phyloP scores from a whole-genome alignment of 495 filamentous ascomycete species.

The Rhypophila decipiens region DNA sequence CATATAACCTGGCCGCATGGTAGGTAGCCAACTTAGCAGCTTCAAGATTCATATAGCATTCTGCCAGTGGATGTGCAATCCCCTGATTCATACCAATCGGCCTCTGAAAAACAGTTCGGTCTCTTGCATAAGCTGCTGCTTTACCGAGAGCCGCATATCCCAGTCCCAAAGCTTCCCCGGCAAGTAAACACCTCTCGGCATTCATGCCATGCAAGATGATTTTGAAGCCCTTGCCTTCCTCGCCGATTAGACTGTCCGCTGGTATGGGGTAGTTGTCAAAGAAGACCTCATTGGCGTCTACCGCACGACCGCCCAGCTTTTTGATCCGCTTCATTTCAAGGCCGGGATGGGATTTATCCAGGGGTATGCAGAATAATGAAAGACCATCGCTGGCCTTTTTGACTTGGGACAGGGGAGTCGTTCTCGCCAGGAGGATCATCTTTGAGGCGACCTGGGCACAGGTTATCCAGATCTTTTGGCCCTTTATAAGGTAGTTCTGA shows the following conservation, averaged over 20 bases:
- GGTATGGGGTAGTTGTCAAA: conserved; percentile 67
- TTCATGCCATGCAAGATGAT: conserved; percentile 81
- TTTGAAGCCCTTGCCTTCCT: conserved; percentile 67
- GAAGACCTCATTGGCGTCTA: conserved; percentile 82
- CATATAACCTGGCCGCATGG: conserved; percentile 69
- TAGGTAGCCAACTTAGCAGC: conserved; percentile 74
- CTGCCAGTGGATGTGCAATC: conserved; percentile 67
- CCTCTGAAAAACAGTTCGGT: conserved; percentile 62
- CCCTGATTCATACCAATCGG: conserved; percentile 71
- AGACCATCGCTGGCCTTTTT: conserved; percentile 62
- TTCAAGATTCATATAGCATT: conserved; percentile 72
- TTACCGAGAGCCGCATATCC: conserved; percentile 65
- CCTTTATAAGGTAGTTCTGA: conserved; percentile 52
- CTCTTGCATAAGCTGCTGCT: conserved; percentile 60
- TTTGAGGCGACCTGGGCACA: conserved; percentile 69
- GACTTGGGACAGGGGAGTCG: conserved; percentile 59
- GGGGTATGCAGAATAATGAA: conserved; percentile 69
- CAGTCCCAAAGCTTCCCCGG: conserved; percentile 70
- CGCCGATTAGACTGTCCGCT: conserved; percentile 54
- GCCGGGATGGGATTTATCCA: conserved; percentile 51
- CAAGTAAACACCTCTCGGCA: conserved; percentile 69
- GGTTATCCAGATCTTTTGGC: conserved; percentile 82
- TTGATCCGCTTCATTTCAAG: conserved; percentile 64
- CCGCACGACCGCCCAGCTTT: conserved; percentile 73
- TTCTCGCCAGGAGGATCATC: conserved; percentile 74